Evolutionary conservation across 495 filamentous ascomycete genomes (phyloP), one percentile per base, ranked within the genome.

Genomic region (Chaetomidium leptoderma): DNA sequence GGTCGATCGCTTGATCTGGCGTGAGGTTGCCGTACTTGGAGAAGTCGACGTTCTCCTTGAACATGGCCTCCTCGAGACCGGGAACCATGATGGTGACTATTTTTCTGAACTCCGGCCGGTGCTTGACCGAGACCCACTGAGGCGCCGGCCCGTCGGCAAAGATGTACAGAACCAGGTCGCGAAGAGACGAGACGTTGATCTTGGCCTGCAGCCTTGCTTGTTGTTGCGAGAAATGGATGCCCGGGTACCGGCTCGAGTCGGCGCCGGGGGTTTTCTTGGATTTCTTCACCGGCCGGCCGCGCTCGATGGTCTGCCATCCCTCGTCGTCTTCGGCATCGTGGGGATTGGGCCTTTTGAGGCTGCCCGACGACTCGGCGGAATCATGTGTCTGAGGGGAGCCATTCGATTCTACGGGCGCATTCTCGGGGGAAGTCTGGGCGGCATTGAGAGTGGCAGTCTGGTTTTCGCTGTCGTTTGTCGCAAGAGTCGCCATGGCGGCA

Each of bases 41-140:
- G 40, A 86, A 72, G 33, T 82, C 72, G 6, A 89, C 79, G 13
- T 74, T 78, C 23, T 82, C 81, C 73, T 91, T 83, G 71, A 97
- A 95, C 89, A 96, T 92, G 30, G 84, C 88, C 62, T 87, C 82
- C 69, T 96, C 91, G 14, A 97, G 71, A 11, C 92, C 93, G 0
- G 93, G 95, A 7, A 95, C 88, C 88, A 97, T 92, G 57, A 97
- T 72, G n/a, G 91, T 82, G 16, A 96, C 93, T 21, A 91, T 86
- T 70, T 92, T 95, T 35, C 84, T 78, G 50, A 97, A 85, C 62
- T 85, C 76, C 0, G 79, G 78, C 50, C 90, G 87, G 66, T 96
- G 82, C 62, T 83, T 81, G 45, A 95, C 79, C 21, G 88, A 83
- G 17, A 96, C 83, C 88, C 92, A 98, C 72, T 93, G 87, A 5